Conservation (phyloP, 805 yeast species). For the Nakazawaea pomicola region DNA sequence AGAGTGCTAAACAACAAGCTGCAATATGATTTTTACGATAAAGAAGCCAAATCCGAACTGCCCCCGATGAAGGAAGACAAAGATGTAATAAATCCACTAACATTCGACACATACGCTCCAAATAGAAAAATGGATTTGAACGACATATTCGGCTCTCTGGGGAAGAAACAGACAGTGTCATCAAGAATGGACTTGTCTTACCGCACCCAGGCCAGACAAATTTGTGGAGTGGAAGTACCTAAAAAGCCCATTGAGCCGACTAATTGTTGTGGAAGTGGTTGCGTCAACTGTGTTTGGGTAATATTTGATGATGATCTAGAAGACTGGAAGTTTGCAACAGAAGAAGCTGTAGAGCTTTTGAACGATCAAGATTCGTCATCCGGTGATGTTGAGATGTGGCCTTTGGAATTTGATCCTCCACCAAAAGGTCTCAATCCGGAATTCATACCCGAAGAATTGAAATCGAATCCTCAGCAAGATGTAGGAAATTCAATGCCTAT, state of each 20-base stretch:
- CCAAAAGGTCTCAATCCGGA: constrained; percentile 32
- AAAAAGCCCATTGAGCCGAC: constrained; percentile 87
- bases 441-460: constrained; percentile 37
- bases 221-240: constrained; percentile 74
- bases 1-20: neutral
- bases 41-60: constrained; percentile 9
- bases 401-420: constrained; percentile 58
- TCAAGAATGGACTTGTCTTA: constrained; percentile 33
- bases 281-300: constrained; percentile 97
- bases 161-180: constrained; percentile 25
- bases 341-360: constrained; percentile 46
- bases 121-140: constrained; percentile 1
- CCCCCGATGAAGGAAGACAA: constrained; percentile 6
- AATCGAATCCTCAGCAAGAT: constrained; percentile 27
- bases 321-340: constrained; percentile 67
- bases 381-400: constrained; percentile 50
- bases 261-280: constrained; percentile 96
- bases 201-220: constrained; percentile 24
- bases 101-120: constrained; percentile 4
- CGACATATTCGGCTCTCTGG: constrained; percentile 11
- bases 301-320: constrained; percentile 80
- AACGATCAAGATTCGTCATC: constrained; percentile 32
- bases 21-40: constrained; percentile 7
- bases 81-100: constrained; percentile 1
- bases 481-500: constrained; percentile 61